Evolutionary conservation across 1,284 basidiomycete species (phyloP), one percentile per base, ranked within the genome.

Genomic region (Pyrrhoderma noxium): DNA sequence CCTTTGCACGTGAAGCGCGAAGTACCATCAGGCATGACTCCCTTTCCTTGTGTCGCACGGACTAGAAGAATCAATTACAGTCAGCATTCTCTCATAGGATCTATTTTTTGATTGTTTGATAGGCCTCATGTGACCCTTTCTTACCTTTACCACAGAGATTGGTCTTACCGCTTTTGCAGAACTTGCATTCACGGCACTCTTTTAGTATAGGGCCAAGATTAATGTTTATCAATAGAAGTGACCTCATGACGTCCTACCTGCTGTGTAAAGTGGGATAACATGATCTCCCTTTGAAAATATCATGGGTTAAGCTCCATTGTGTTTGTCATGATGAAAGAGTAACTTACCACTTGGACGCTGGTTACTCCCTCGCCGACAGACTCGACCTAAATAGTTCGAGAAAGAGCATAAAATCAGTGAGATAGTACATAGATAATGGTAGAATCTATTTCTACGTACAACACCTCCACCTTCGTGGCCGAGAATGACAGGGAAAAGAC

Each of bases 91-190:
- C 22, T 35, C 27, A 31, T 41, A 31, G 44, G 14, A 47, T 44
- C 39, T 5, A 27, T 40, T 35, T n/a, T n/a, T n/a, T n/a, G n/a
- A n/a, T n/a, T n/a, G n/a, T n/a, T 27, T n/a, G 21, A 40, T 40
- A 40, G 21, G 41, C 22, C 4, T 16, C 49, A 44, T 51, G 49
- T 51, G 49, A 51, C 58, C 62, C 27, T 40, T n/a, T 31, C 27
- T 31, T 58, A 88, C 89, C 88, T 72, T 82, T 80, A 54, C 90
- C 86, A 64, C 93, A 96, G 41, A 96, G 79, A 70, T 98, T 99
- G 55, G 95, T 99, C 79, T 98, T 99, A 57, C 95, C 96, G 53
- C 90, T 94, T 73, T 87, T 95, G 80, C 95, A 99, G 75, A 98
- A 98, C 69, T 95, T 95, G 75, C 93, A 97, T 71, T 97, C 84